Base-by-base conservation (phyloP, 1,139 yeast species). In the Scheffersomyces titani region DNA sequence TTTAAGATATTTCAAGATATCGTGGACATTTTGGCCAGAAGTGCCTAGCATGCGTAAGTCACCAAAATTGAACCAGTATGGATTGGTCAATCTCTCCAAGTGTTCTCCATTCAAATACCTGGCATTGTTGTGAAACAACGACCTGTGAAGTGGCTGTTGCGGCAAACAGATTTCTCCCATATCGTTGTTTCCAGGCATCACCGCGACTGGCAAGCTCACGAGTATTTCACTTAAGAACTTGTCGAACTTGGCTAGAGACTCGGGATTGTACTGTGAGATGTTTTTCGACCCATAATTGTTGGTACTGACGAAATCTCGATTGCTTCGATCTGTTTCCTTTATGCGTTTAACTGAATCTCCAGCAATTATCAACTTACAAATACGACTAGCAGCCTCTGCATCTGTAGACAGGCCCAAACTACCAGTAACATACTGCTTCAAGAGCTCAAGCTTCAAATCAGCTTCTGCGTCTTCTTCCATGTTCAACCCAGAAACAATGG, bases 161-260 rank as follows among this genome's bases (percentile, higher is more conserved):
- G 99, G 99, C 59, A 92, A 72, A 55, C 96, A 85, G 19, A 83
- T 76, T 62, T 90, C 97, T 7, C 92, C 87, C 0, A 98, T 97
- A 70, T 94, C 99, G 6, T 78, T 73, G 4, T 76, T 81, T 5
- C 99, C 99, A 0, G 99, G 97, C 87, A 94, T 82, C 3, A 96
- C 69, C 46, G 88, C 83, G 5, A 93, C 85, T 0, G 96, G 89
- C 19, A 92, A 72, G 5, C 88, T 78, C 9, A 80, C 71, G 3
- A 87, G 73, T 3, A 91, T 60, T n/a, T 88, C 89, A 3, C 78
- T 71, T 6, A 93, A 63, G 63, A 88, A 86, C 16, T 69, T 65
- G 62, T 92, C 96, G 24, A 93, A 74, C 20, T 67, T 62, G 21
- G 60, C 62, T 24, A 80, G 63, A 0, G 87, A 75, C 21, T 77